Evolutionary conservation across 1,284 basidiomycete genomes (phyloP), one percentile per base, ranked within the genome.

Genomic region (Grifola frondosa): DNA sequence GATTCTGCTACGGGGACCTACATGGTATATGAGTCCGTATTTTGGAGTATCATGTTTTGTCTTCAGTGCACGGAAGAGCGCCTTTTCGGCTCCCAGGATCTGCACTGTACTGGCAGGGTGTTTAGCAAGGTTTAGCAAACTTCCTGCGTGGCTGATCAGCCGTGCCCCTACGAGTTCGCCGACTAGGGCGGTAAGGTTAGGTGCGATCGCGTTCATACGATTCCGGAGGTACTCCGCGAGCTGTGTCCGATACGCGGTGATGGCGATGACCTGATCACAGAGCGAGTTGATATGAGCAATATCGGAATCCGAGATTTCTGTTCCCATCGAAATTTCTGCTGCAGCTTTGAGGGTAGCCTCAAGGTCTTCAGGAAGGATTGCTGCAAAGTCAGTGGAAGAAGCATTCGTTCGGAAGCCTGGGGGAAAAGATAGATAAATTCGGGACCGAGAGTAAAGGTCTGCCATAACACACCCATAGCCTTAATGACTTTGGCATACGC

Each of bases 11-110:
- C n/a, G n/a, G n/a, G 22, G 3, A 73, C 80, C 30, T 64, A 89
- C 88, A 73, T 97, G 95, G 71, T 96, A 98, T 61, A 98, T 97
- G 37, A 97, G 75, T 58, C 94, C 95, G 63, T 98, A 97, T 70
- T 99, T 99, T 37, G 95, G 96, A 46, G 96, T 98, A 71, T 98
- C 94, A 62, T 97, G 94, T 70, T 98, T 99, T 46, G 97, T 98
- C 75, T 99, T 99, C 55, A 99, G 75, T 4, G 96, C 97, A 51
- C 97, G 79, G 81, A 99, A 99, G 37, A 99, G 78, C 6, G 96
- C 96, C 73, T 99, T 99, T 70, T 99, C 96, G 12, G 97, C 97
- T 59, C 96, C 96, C 24, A 99, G 80, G 58, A 99, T 98, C 70
- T 99, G 97, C 15, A 99, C 90, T 1, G 96, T 99, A 65, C 91